phyloP scores from a whole-genome alignment of 441 rosid genomes.

The Gossypium davidsonii region DNA sequence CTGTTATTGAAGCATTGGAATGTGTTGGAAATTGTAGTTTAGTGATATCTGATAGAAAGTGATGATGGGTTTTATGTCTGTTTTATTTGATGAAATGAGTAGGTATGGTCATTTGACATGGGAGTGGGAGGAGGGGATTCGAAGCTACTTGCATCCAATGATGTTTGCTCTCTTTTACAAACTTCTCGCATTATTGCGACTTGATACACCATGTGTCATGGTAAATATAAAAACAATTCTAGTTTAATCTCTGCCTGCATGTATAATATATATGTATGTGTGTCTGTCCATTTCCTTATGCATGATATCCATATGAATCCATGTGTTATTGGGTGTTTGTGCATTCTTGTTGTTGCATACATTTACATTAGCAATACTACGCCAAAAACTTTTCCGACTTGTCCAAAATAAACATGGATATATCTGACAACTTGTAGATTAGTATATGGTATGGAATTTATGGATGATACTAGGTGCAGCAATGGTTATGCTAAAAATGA shows the following conservation, averaged over 20 bases:
- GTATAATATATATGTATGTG: no score
- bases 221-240: slow-evolving; percentile 24
- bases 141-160: slow-evolving; percentile 83
- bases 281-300: no score
- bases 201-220: slow-evolving; percentile 75
- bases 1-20: background rate
- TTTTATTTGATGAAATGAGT: slow-evolving; percentile 14
- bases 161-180: slow-evolving; percentile 56
- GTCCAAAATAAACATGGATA: background rate
- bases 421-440: background rate
- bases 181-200: slow-evolving; percentile 51
- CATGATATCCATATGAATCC: no score
- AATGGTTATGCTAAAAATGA: background rate
- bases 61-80: background rate
- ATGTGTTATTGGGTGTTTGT: background rate
- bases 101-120: slow-evolving; percentile 87
- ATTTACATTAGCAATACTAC: background rate
- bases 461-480: background rate
- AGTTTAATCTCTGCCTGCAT: background rate
- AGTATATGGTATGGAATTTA: background rate
- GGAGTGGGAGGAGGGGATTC: slow-evolving; percentile 80
- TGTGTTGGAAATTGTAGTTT: background rate
- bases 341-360: background rate
- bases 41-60: background rate
- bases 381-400: background rate